Conservation (phyloP, 768 basidiomycete species). For the Suillus luteus region DNA sequence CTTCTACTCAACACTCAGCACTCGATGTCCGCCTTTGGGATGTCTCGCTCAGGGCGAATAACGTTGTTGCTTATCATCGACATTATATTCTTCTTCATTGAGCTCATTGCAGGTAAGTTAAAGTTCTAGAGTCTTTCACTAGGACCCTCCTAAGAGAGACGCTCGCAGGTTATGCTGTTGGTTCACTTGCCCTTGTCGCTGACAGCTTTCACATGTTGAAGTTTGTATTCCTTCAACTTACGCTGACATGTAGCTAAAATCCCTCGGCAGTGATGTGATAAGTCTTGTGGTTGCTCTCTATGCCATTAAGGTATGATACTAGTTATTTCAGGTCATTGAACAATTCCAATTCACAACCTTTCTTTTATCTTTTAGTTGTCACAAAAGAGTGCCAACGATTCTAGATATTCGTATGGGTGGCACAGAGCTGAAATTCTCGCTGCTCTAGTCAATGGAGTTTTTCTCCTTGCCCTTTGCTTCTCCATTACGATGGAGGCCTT, state of each 20-base stretch:
- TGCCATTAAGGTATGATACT: constrained; percentile 70
- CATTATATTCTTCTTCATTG: constrained; percentile 82
- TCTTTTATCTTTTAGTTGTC: constrained; percentile 54
- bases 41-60: constrained; percentile 75
- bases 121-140: not conserved
- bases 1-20: not conserved
- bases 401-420: constrained; percentile 97
- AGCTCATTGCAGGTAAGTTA: constrained; percentile 72
- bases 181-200: constrained; percentile 92
- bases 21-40: constrained; percentile 26
- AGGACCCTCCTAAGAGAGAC: not conserved
- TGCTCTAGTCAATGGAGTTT: constrained; percentile 94
- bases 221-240: constrained; percentile 44
- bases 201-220: constrained; percentile 99
- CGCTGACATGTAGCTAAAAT: constrained; percentile 18
- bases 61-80: constrained; percentile 82
- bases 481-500: constrained; percentile 93
- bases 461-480: constrained; percentile 94
- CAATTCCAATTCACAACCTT: not conserved
- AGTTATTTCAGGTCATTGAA: not conserved
- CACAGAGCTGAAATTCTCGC: constrained; percentile 96
- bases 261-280: constrained; percentile 81
- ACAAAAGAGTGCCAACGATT: constrained; percentile 54
- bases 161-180: constrained; percentile 84
- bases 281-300: constrained; percentile 94